Percentiles rank a stretch among this genome's conserved stretches.
phyloP scores from a whole-genome alignment of 306 rosid species.

The Quercus variabilis region DNA sequence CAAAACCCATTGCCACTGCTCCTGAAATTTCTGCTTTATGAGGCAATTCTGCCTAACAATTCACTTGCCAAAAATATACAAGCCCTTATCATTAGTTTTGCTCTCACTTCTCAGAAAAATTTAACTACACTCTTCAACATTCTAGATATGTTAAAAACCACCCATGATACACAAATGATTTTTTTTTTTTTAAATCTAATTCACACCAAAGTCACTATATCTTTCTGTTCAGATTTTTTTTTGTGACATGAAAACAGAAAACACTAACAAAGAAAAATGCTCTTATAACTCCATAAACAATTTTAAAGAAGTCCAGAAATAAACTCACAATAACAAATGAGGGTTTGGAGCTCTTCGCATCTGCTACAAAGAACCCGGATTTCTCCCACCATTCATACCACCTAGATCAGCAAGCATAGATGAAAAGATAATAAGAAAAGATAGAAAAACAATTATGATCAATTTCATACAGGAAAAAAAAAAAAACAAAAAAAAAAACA shows the following conservation, averaged over 20 bases:
- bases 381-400: constrained; percentile 99
- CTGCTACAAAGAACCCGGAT: constrained; percentile 68
- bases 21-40: no score
- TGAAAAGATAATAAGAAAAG: background rate
- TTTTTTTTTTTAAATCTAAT: background rate
- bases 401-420: constrained; percentile 45
- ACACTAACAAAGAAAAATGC: background rate
- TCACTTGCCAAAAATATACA: background rate
- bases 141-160: background rate
- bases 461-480: background rate
- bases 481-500: background rate
- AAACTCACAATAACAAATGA: constrained; percentile 83
- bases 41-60: background rate
- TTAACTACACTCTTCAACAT: background rate
- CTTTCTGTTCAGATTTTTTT: background rate
- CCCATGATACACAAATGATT: no score
- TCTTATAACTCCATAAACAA: background rate
- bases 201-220: background rate
- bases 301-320: constrained; percentile 12
- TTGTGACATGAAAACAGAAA: background rate
- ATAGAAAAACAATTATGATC: background rate
- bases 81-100: background rate
- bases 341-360: constrained; percentile 75
- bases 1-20: background rate
- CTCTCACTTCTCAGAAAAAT: background rate